A percentile compares a stretch with the other conserved stretches of the same genome.
phyloP scores from a whole-genome alignment of 352 stramenopile genomes.

The Pythium plurisporium region DNA sequence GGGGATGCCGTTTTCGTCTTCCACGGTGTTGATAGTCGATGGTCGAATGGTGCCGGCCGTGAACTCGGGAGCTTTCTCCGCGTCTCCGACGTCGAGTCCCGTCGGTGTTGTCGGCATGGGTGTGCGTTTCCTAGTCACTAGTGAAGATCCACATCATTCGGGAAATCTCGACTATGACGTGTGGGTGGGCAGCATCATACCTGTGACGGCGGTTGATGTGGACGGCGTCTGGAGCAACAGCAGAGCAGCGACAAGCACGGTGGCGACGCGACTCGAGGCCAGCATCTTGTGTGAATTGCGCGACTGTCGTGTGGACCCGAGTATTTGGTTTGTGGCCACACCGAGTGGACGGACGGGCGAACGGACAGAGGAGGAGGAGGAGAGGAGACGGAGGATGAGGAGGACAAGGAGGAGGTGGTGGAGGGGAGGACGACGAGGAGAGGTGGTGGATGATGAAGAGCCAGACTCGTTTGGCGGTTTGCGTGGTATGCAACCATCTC shows the following conservation, averaged over 20 bases:
- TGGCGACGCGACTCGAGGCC: background rate
- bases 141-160: background rate
- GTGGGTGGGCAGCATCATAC: background rate
- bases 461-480: background rate
- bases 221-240: background rate
- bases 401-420: too few species aligned
- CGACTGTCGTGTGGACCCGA: background rate
- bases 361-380: too few species aligned
- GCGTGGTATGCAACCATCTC: background rate
- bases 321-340: background rate
- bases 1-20: background rate
- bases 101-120: background rate
- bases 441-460: too few species aligned
- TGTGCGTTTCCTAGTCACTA: background rate
- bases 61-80: too few species aligned
- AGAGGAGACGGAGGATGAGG: too few species aligned
- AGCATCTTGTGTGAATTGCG: background rate
- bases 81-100: too few species aligned
- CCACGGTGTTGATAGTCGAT: background rate
- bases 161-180: background rate
- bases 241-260: background rate
- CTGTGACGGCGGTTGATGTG: background rate
- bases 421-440: too few species aligned
- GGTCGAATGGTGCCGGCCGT: background rate
- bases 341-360: constrained; percentile 2